These are phyloP conservation scores for Cladosporium sp. DNA, from an alignment of 2,329 filamentous ascomycete genomes.

Conservation along the genomic window DNA sequence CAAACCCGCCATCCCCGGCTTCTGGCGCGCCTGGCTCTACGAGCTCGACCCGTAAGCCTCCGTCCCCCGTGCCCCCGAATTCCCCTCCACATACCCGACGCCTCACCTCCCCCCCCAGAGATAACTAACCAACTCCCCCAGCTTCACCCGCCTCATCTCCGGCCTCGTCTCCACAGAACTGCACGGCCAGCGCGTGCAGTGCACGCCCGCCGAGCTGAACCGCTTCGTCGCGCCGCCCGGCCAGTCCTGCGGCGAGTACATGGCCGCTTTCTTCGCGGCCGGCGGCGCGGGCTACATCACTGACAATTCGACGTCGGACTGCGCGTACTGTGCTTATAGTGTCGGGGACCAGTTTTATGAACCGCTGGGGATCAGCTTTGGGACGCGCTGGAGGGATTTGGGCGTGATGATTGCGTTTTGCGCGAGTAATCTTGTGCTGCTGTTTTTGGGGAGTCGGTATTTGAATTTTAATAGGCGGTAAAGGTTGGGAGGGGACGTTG, in stretches of 20 bases:
- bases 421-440: slow-evolving; percentile 64
- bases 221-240: slow-evolving; percentile 60
- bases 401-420: slow-evolving; percentile 74
- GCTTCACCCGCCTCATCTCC: slow-evolving; percentile 70
- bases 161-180: slow-evolving; percentile 76
- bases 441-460: slow-evolving; percentile 49
- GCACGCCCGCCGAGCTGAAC: slow-evolving; percentile 57
- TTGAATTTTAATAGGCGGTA: slow-evolving; percentile 40
- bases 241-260: slow-evolving; percentile 68
- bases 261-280: slow-evolving; percentile 59
- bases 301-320: slow-evolving; percentile 58
- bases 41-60: slow-evolving; percentile 58
- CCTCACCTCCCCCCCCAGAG: neutral
- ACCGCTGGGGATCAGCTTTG: slow-evolving; percentile 60
- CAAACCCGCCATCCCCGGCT: slow-evolving; percentile 66
- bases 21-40: slow-evolving; percentile 77
- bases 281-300: slow-evolving; percentile 69
- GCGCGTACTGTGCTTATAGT: slow-evolving; percentile 76
- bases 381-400: slow-evolving; percentile 70
- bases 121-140: slow-evolving; percentile 8
- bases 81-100: neutral
- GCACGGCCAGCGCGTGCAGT: slow-evolving; percentile 58
- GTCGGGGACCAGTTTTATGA: slow-evolving; percentile 75
- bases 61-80: neutral
- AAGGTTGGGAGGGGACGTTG: neutral